These are phyloP conservation scores for Penicillium verrucosum DNA, from an alignment of 2,329 filamentous ascomycete genomes.

Conservation along the genomic window DNA sequence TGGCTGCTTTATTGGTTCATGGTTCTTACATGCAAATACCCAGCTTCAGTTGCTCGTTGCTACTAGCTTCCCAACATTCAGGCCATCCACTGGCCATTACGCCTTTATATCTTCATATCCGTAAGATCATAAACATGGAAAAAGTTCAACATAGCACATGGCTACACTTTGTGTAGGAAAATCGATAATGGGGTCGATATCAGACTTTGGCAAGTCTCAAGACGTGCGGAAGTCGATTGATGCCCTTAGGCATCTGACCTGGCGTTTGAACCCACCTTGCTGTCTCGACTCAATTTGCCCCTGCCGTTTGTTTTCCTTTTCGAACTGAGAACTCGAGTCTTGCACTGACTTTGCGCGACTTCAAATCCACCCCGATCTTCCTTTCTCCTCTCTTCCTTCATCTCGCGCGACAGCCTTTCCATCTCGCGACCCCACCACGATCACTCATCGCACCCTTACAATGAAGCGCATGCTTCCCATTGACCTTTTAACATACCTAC, in stretches of 20 bases:
- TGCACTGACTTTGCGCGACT: background rate
- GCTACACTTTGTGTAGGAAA: background rate
- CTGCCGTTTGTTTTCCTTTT: background rate
- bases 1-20: background rate
- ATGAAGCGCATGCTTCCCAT: background rate
- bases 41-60: constrained; percentile 4
- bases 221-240: background rate
- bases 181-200: background rate
- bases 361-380: background rate
- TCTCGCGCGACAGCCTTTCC: background rate
- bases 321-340: background rate
- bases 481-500: background rate
- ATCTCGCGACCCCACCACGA: background rate
- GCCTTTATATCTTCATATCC: background rate
- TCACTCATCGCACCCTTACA: background rate
- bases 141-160: background rate
- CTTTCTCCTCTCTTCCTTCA: background rate
- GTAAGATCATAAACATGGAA: background rate
- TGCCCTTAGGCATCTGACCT: background rate
- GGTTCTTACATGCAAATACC: constrained; percentile 13
- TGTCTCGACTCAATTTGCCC: background rate
- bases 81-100: background rate
- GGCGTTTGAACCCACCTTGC: background rate
- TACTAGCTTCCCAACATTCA: background rate
- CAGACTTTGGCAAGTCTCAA: background rate